Conservation (phyloP, 2,329 filamentous ascomycete genomes). For the Verticillium nubilum region DNA sequence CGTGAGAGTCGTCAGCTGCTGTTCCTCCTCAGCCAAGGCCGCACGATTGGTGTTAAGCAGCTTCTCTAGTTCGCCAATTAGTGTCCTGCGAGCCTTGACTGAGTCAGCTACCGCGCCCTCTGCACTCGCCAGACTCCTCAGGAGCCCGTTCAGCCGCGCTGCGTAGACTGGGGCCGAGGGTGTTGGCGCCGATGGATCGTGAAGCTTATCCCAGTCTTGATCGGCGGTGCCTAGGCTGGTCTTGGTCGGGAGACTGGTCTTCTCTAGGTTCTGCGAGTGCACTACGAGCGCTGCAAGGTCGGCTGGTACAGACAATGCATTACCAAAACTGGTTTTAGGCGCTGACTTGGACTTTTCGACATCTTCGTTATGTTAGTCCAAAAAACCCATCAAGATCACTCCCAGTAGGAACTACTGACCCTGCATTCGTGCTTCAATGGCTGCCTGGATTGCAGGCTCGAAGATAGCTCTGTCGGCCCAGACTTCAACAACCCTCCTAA, state of each 20-base stretch:
- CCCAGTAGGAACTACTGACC: slow-evolving; percentile 45
- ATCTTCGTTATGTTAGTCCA: slow-evolving; percentile 35
- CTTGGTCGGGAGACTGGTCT: slow-evolving; percentile 63
- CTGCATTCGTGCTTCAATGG: slow-evolving; percentile 73
- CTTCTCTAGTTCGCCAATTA: slow-evolving; percentile 78
- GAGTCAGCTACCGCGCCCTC: slow-evolving; percentile 86
- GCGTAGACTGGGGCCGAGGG: slow-evolving; percentile 88
- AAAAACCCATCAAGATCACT: background rate
- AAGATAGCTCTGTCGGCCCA: slow-evolving; percentile 89
- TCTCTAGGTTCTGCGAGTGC: slow-evolving; percentile 67
- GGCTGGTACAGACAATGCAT: slow-evolving; percentile 56
- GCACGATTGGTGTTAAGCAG: slow-evolving; percentile 69
- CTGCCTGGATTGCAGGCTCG: slow-evolving; percentile 70
- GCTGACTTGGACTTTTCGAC: slow-evolving; percentile 55
- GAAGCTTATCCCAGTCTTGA: slow-evolving; percentile 78
- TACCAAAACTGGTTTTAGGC: slow-evolving; percentile 41
- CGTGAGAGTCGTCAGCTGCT: slow-evolving; percentile 56
- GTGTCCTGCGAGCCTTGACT: slow-evolving; percentile 74
- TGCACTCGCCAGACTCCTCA: slow-evolving; percentile 82
- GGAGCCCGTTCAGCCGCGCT: slow-evolving; percentile 79
- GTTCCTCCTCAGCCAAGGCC: slow-evolving; percentile 65
- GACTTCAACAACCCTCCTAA: slow-evolving; percentile 86
- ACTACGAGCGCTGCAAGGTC: slow-evolving; percentile 74
- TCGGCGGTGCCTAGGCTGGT: slow-evolving; percentile 65
- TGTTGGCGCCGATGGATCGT: slow-evolving; percentile 60